Evolutionary conservation across 768 basidiomycete species (phyloP).

Genomic region (Russula sp.): DNA sequence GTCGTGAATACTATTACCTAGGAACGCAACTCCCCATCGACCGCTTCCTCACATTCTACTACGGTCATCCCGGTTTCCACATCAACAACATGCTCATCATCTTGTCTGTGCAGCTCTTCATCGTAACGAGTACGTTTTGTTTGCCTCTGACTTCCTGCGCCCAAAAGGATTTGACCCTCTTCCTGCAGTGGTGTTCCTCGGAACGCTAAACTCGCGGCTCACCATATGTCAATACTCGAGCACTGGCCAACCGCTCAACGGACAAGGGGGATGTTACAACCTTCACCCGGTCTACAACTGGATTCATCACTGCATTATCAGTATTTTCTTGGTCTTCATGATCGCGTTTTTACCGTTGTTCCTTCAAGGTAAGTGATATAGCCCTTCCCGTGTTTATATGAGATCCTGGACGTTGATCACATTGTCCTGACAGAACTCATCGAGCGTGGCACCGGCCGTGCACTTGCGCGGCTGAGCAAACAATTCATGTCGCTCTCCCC

Average conservation of each 20-base stretch:
- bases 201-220: slow-evolving; percentile 80
- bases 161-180: slow-evolving; percentile 17
- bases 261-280: slow-evolving; percentile 89
- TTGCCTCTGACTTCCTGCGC: not conserved
- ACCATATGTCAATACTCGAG: slow-evolving; percentile 72
- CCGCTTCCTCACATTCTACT: slow-evolving; percentile 99
- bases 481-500: slow-evolving; percentile 94
- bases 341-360: slow-evolving; percentile 93
- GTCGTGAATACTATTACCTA: slow-evolving; percentile 97
- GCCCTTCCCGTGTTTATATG: not conserved
- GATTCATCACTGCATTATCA: slow-evolving; percentile 95
- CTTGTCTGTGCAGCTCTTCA: slow-evolving; percentile 91
- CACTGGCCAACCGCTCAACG: slow-evolving; percentile 63
- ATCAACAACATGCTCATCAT: slow-evolving; percentile 99
- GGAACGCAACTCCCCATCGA: slow-evolving; percentile 98
- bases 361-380: slow-evolving; percentile 65
- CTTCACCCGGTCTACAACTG: slow-evolving; percentile 88
- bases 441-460: slow-evolving; percentile 90
- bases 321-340: slow-evolving; percentile 98
- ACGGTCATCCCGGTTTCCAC: slow-evolving; percentile 98
- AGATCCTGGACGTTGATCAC: slow-evolving; percentile 15
- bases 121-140: slow-evolving; percentile 73
- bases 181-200: slow-evolving; percentile 81
- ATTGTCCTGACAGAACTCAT: slow-evolving; percentile 62
- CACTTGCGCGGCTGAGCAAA: slow-evolving; percentile 84